phyloP scores from a whole-genome alignment of 2,329 filamentous ascomycete species.

The Sarocladiaceae sp. region DNA sequence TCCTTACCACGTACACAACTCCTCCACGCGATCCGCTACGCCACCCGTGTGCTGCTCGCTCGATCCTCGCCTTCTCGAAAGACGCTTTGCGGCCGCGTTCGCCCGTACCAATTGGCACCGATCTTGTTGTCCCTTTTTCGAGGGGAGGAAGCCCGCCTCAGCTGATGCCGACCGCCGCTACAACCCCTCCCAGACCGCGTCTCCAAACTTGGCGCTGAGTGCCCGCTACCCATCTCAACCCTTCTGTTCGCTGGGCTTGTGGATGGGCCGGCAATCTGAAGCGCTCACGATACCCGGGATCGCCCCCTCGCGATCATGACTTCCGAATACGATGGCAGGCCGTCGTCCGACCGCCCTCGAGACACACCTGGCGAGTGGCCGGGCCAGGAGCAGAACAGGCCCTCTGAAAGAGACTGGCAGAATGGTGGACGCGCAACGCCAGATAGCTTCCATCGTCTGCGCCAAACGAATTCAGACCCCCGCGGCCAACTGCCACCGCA shows the following conservation, averaged over 20 bases:
- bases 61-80: not conserved
- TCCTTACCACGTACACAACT: not conserved
- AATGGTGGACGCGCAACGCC: conserved; percentile 30
- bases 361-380: conserved; percentile 19
- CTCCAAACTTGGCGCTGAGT: conserved; percentile 26
- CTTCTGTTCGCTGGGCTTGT: conserved; percentile 15
- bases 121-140: not conserved
- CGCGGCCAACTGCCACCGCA: conserved; percentile 19
- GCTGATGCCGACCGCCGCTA: conserved; percentile 31
- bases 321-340: conserved; percentile 39
- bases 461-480: conserved; percentile 28
- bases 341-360: conserved; percentile 29
- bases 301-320: conserved; percentile 30
- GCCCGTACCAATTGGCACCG: conserved; percentile 1
- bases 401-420: conserved; percentile 29
- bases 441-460: conserved; percentile 28
- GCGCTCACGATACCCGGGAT: conserved; percentile 15
- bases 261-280: conserved; percentile 18
- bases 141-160: conserved; percentile 7
- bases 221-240: conserved; percentile 14
- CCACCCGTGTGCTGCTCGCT: not conserved
- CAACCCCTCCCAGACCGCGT: conserved; percentile 24
- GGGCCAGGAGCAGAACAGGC: conserved; percentile 24
- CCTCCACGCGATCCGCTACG: not conserved
- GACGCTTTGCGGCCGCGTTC: not conserved